phyloP scores from a whole-genome alignment of 1,284 basidiomycete genomes.

The Somion occarium region DNA sequence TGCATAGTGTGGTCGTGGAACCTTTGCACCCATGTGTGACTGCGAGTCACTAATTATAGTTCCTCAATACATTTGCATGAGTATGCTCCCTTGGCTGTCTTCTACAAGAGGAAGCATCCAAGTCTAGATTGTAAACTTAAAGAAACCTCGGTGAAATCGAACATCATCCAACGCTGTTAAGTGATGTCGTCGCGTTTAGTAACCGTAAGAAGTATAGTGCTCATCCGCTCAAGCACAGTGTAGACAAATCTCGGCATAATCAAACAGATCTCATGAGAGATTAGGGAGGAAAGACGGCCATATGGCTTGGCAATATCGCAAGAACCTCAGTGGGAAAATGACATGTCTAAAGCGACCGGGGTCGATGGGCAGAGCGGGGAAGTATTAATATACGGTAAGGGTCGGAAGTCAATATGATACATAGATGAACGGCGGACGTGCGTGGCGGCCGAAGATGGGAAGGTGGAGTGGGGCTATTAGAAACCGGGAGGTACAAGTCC shows the following conservation, averaged over 20 bases:
- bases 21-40: slow-evolving; percentile 3
- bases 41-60: not conserved
- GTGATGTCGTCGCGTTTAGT: not conserved
- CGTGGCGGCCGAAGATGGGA: not conserved
- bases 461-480: slow-evolving; percentile 28
- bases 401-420: slow-evolving; percentile 1
- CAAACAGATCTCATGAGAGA: not conserved
- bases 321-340: not conserved
- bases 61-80: slow-evolving; percentile 1
- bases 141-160: slow-evolving; percentile 3
- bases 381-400: slow-evolving; percentile 2
- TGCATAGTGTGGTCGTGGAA: slow-evolving; percentile 2
- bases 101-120: not conserved
- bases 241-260: not conserved
- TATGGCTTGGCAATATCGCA: not conserved
- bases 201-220: not conserved
- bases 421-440: not conserved
- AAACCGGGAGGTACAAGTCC: slow-evolving; percentile 74
- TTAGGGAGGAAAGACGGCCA: not conserved
- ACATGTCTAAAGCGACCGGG: not conserved
- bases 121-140: not conserved
- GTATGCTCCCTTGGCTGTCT: not conserved
- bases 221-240: not conserved
- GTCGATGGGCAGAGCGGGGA: not conserved
- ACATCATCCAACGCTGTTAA: not conserved